A percentile compares a stretch with the other conserved stretches of the same genome.
These are phyloP conservation scores for Phoma sp. DNA, from an alignment of 2,329 filamentous ascomycete genomes.

Conservation along the genomic window DNA sequence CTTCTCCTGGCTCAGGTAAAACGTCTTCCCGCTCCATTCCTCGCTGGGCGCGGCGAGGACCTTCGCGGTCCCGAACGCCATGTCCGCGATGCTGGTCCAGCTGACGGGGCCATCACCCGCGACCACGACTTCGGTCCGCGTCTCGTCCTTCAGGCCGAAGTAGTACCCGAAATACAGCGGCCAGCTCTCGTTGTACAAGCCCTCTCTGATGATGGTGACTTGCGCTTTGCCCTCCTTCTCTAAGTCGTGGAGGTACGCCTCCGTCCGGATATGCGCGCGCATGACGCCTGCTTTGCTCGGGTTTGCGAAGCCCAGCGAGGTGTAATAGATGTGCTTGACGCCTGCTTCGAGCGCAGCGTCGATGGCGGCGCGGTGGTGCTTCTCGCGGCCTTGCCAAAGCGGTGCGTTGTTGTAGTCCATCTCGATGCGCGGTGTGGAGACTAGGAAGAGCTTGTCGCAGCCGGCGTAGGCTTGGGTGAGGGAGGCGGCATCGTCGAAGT, in stretches of 20 bases:
- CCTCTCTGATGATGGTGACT: constrained; percentile 52
- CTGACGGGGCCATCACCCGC: constrained; percentile 51
- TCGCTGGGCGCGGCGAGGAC: constrained; percentile 43
- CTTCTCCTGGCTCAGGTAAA: constrained; percentile 47
- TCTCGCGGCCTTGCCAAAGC: constrained; percentile 51
- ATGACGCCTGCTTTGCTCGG: constrained; percentile 53
- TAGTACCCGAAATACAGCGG: constrained; percentile 56
- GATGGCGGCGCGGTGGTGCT: constrained; percentile 52
- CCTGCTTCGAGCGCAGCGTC: constrained; percentile 50
- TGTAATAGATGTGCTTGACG: constrained; percentile 56
- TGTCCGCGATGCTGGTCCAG: constrained; percentile 54
- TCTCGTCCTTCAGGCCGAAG: constrained; percentile 41
- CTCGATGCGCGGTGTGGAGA: constrained; percentile 52
- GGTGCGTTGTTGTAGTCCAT: constrained; percentile 54
- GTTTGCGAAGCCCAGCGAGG: constrained; percentile 51
- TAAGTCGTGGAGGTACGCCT: constrained; percentile 46
- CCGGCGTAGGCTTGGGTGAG: constrained; percentile 46
- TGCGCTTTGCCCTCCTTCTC: constrained; percentile 25
- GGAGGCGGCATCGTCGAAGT: constrained; percentile 47
- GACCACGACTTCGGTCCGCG: constrained; percentile 46
- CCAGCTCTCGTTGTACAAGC: constrained; percentile 56
- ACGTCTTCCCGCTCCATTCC: constrained; percentile 44
- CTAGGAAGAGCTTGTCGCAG: constrained; percentile 52
- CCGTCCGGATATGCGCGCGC: constrained; percentile 55
- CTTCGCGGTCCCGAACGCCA: constrained; percentile 52